phyloP scores from a whole-genome alignment of 1,139 yeast genomes.

The Lodderomyces elongisporus region DNA sequence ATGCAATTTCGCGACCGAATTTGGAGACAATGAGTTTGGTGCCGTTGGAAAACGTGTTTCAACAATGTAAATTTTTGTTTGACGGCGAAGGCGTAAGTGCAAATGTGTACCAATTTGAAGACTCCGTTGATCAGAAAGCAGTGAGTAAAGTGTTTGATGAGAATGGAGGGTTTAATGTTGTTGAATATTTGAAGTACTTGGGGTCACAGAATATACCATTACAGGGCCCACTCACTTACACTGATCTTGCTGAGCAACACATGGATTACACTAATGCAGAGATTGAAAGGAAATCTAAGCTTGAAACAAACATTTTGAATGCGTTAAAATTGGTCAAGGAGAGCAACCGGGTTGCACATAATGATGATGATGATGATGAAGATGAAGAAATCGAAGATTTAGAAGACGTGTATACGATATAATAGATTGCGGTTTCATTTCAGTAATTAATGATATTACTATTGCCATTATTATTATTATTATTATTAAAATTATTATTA shows the following conservation, averaged over 20 bases:
- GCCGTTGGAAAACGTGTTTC: slow-evolving; percentile 12
- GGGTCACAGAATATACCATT: background rate
- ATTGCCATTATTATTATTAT: too few relatives aligned
- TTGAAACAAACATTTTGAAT: background rate
- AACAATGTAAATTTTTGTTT: slow-evolving; percentile 21
- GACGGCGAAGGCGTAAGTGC: slow-evolving; percentile 16
- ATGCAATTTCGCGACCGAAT: background rate
- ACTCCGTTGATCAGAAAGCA: slow-evolving; percentile 6
- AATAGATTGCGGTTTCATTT: too few relatives aligned
- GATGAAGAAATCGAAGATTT: background rate
- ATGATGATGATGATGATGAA: background rate
- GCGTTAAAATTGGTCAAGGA: too few relatives aligned
- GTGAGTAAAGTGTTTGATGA: slow-evolving; percentile 8
- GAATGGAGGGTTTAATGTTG: slow-evolving; percentile 16
- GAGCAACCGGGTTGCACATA: too few relatives aligned
- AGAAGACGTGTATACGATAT: too few relatives aligned
- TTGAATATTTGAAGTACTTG: slow-evolving; percentile 13
- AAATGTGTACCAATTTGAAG: slow-evolving; percentile 22
- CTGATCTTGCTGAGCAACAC: too few relatives aligned
- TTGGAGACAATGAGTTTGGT: background rate
- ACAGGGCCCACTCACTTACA: background rate
- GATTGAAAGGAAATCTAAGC: background rate
- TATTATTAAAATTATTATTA: too few relatives aligned
- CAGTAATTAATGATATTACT: too few relatives aligned
- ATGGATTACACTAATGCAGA: background rate